Percentiles rank a stretch among this genome's conserved stretches.
Evolutionary conservation across 164 flowering plant species (phyloP).

Genomic region (Nymphaea colorata): DNA sequence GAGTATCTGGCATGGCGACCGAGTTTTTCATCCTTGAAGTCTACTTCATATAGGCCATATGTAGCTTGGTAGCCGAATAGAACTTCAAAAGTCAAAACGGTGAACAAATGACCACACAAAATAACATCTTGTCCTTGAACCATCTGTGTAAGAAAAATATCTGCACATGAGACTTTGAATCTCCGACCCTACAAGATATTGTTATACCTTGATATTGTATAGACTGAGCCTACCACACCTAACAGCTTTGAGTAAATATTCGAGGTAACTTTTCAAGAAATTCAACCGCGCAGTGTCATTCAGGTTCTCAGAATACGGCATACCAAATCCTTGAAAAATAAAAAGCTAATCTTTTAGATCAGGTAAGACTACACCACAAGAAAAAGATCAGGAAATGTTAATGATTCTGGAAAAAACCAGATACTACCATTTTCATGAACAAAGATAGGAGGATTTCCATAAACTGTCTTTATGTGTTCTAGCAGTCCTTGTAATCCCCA

Average conservation of each 20-base stretch:
- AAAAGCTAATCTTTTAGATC: neutral
- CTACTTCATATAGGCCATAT: slow-evolving; percentile 10
- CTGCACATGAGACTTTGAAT: no score
- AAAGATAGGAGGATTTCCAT: slow-evolving; percentile 45
- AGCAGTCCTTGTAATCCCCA: slow-evolving; percentile 25
- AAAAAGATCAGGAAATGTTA: no score
- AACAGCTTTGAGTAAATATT: neutral
- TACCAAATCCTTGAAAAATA: no score
- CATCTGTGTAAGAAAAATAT: slow-evolving; percentile 7
- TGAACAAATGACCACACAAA: slow-evolving; percentile 14
- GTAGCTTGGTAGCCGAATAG: slow-evolving; percentile 3
- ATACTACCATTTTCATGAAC: slow-evolving; percentile 32
- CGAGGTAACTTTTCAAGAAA: neutral
- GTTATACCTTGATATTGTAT: no score
- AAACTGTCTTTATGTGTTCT: slow-evolving; percentile 41
- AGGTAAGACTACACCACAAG: no score
- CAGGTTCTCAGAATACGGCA: neutral
- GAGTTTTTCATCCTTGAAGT: slow-evolving; percentile 4
- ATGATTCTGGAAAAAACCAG: neutral
- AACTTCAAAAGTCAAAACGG: slow-evolving; percentile 8
- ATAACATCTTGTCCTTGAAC: slow-evolving; percentile 9
- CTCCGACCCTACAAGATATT: no score
- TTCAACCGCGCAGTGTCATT: neutral
- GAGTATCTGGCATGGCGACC: slow-evolving; percentile 5
- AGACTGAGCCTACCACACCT: no score